These are phyloP conservation scores for Cercospora sesami DNA, from an alignment of 2,329 filamentous ascomycete species.

Conservation along the genomic window DNA sequence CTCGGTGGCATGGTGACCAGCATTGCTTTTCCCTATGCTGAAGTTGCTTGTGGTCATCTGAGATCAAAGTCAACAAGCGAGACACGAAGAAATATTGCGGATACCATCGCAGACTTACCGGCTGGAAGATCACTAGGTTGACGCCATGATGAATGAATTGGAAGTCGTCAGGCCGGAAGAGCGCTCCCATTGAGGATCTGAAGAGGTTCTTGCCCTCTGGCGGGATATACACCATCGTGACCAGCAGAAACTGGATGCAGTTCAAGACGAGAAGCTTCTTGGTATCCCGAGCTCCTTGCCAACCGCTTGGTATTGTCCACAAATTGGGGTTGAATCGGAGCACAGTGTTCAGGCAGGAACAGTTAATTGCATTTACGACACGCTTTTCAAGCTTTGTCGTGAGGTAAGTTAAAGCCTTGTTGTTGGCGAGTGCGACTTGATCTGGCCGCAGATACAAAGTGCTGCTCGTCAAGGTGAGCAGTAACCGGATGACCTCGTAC, in stretches of 20 bases:
- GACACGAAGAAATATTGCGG: not conserved
- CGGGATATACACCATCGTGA: slow-evolving; percentile 43
- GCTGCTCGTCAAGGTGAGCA: slow-evolving; percentile 83
- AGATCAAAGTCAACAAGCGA: slow-evolving; percentile 28
- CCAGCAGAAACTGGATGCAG: slow-evolving; percentile 84
- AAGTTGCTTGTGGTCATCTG: slow-evolving; percentile 78
- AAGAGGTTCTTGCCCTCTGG: slow-evolving; percentile 74
- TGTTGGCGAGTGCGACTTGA: slow-evolving; percentile 76
- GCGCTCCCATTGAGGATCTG: slow-evolving; percentile 82
- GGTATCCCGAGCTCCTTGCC: slow-evolving; percentile 76
- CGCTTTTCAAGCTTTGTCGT: slow-evolving; percentile 88
- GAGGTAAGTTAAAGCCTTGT: slow-evolving; percentile 83
- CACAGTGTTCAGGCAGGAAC: slow-evolving; percentile 90
- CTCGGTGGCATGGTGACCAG: slow-evolving; percentile 85
- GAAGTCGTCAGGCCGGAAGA: slow-evolving; percentile 94
- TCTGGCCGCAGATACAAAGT: slow-evolving; percentile 88
- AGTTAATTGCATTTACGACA: slow-evolving; percentile 82
- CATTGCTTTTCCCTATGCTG: slow-evolving; percentile 77
- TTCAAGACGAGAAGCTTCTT: slow-evolving; percentile 90
- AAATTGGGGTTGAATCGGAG: slow-evolving; percentile 93
- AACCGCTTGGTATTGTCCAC: slow-evolving; percentile 85
- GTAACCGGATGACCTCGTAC: slow-evolving; percentile 80
- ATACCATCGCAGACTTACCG: slow-evolving; percentile 46
- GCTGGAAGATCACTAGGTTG: slow-evolving; percentile 71
- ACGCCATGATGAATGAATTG: slow-evolving; percentile 68